phyloP scores from a whole-genome alignment of 2,329 filamentous ascomycete species.

The Alternaria incomplexa region DNA sequence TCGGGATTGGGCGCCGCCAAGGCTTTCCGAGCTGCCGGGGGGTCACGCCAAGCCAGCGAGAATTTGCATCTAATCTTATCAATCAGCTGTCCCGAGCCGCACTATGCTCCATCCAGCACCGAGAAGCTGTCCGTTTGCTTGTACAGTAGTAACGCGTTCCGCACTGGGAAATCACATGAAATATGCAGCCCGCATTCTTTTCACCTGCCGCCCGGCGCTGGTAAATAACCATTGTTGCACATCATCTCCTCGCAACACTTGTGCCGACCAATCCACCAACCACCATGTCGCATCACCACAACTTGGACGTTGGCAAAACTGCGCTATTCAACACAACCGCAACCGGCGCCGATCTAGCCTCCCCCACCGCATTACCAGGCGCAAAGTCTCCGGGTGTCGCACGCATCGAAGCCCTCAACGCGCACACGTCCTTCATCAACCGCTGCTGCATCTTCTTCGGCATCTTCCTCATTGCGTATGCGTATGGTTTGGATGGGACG shows the following conservation, averaged over 20 bases:
- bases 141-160: not conserved
- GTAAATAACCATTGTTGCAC: not conserved
- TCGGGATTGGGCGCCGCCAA: not conserved
- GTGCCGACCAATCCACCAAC: not conserved
- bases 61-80: slow-evolving; percentile 8
- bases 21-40: not conserved
- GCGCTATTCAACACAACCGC: not conserved
- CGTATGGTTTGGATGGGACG: slow-evolving; percentile 62
- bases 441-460: slow-evolving; percentile 65
- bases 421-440: slow-evolving; percentile 60
- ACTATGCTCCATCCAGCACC: not conserved
- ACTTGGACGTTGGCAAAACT: not conserved
- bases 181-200: not conserved
- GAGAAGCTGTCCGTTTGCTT: not conserved
- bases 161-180: not conserved
- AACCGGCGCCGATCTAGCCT: not conserved
- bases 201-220: not conserved
- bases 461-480: slow-evolving; percentile 69
- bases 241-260: too few species aligned
- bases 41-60: not conserved
- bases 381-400: slow-evolving; percentile 60
- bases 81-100: not conserved
- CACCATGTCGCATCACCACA: not conserved
- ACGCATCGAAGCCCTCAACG: slow-evolving; percentile 64
- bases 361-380: slow-evolving; percentile 22